Conservation (phyloP, 2,329 filamentous ascomycete genomes). For the Aspergillus persii region DNA sequence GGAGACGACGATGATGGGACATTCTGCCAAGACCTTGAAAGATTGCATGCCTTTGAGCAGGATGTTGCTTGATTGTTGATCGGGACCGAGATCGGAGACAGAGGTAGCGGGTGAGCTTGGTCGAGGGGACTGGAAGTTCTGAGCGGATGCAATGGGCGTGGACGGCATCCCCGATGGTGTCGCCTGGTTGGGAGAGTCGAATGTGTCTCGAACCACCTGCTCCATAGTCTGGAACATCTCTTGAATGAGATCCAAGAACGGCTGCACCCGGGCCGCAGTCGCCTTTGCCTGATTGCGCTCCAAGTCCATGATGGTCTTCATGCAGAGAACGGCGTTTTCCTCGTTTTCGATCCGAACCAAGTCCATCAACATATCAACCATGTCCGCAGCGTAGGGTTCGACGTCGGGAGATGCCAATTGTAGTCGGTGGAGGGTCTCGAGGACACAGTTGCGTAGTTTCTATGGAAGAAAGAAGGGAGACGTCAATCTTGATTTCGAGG, state of each 20-base stretch:
- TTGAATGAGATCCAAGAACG: conserved; percentile 86
- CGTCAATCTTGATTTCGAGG: neutral
- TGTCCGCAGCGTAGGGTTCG: conserved; percentile 82
- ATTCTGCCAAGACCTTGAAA: conserved; percentile 97
- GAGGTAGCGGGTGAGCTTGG: conserved; percentile 87
- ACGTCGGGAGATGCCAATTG: conserved; percentile 73
- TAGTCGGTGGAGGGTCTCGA: conserved; percentile 92
- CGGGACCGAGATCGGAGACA: conserved; percentile 73
- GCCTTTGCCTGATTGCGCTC: conserved; percentile 88
- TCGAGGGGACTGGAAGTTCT: conserved; percentile 81
- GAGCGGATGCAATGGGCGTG: conserved; percentile 50
- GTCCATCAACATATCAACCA: conserved; percentile 85
- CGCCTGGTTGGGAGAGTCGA: conserved; percentile 70
- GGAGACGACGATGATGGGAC: conserved; percentile 97
- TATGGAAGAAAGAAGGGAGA: conserved; percentile 30
- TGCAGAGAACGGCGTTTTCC: conserved; percentile 96
- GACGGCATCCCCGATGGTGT: conserved; percentile 51
- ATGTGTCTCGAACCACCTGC: conserved; percentile 88
- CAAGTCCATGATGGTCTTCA: conserved; percentile 97
- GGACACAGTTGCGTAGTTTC: conserved; percentile 87
- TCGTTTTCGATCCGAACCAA: conserved; percentile 92
- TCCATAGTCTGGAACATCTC: conserved; percentile 97
- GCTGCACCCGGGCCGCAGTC: conserved; percentile 77
- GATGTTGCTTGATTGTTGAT: conserved; percentile 78
- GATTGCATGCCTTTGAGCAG: conserved; percentile 94